phyloP scores from a whole-genome alignment of 495 filamentous ascomycete genomes.

The Bombardia bombarda region DNA sequence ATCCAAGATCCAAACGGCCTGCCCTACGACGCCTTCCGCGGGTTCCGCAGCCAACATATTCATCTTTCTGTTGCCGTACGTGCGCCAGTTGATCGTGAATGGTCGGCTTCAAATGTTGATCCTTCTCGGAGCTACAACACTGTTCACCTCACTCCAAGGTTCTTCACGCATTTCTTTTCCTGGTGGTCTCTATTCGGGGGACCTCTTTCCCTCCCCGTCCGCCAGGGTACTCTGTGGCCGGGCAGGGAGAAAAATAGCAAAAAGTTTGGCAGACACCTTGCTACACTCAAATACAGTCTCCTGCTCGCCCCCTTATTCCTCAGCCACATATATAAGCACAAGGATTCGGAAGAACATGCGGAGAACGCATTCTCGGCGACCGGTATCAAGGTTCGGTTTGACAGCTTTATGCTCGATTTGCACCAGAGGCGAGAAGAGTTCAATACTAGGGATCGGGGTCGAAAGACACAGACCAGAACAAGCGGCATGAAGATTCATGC shows the following conservation, averaged over 20 bases:
- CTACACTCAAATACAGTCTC: conserved; percentile 95
- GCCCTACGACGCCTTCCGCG: conserved; percentile 83
- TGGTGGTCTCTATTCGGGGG: conserved; percentile 98
- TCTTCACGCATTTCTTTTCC: conserved; percentile 96
- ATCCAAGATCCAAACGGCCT: conserved; percentile 31
- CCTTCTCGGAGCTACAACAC: conserved; percentile 88
- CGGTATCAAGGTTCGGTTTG: conserved; percentile 84
- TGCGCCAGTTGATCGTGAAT: conserved; percentile 73
- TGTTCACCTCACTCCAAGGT: conserved; percentile 83
- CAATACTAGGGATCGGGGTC: conserved; percentile 64
- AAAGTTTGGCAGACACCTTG: conserved; percentile 94
- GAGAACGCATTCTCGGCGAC: conserved; percentile 82
- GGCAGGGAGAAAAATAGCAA: conserved; percentile 92
- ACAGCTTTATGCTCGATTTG: conserved; percentile 92
- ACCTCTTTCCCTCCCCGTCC: conserved; percentile 87
- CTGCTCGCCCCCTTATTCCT: conserved; percentile 88
- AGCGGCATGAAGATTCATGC: conserved; percentile 92
- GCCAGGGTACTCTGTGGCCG: conserved; percentile 85
- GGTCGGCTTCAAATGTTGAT: conserved; percentile 62
- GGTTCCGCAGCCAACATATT: conserved; percentile 91
- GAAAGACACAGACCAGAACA: conserved; percentile 65
- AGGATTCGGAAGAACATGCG: conserved; percentile 79
- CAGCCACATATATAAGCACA: conserved; percentile 97
- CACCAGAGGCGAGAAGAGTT: conserved; percentile 93
- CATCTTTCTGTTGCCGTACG: conserved; percentile 86